Evolutionary conservation across 805 yeast genomes (phyloP), one percentile per base, ranked within the genome.

Genomic region (Sungouiozyma ichnusensis): DNA sequence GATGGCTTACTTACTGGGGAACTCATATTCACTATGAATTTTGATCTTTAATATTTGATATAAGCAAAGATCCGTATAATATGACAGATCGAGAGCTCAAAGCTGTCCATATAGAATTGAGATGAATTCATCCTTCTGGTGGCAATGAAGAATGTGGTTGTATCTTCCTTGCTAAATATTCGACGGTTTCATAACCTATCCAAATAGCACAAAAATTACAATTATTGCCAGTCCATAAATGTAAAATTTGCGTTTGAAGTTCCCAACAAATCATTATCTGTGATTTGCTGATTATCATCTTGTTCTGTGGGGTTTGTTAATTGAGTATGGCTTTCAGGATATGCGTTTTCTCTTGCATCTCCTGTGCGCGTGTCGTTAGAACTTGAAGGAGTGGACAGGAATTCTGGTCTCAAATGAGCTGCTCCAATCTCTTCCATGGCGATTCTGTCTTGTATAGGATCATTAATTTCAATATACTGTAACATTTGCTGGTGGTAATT

Each of bases 201-300:
- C n/a, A n/a, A n/a, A n/a, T n/a, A n/a, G n/a, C n/a, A n/a, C n/a
- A n/a, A n/a, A n/a, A n/a, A n/a, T n/a, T n/a, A 24, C 29, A 24
- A 6, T 38, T 45, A 51, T 35, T 52, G 54, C 59, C 60, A 56
- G 31, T 51, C 48, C 45, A 57, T 42, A 24, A 54, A 50, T 38
- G 53, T 51, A 44, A 57, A 49, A 33, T 55, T 57, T 16, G 44
- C 44, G 35, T 53, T 54, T 34, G 47, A 47, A 11, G 42, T 36
- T 15, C 52, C 56, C 27, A 52, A 36, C 8, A 55, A 42, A 37
- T 52, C 53, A n/a, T 36, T 24, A 7, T 11, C 15, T 5, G 15
- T 20, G 35, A 33, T 35, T 19, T 18, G 35, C 14, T 38, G 20
- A 32, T 20, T 7, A 20, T 20, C n/a, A 17, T 29, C 38, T 24